Evolutionary conservation across 1,284 basidiomycete genomes (phyloP), one percentile per base, ranked within the genome.

Genomic region (Ustilago trichophora): DNA sequence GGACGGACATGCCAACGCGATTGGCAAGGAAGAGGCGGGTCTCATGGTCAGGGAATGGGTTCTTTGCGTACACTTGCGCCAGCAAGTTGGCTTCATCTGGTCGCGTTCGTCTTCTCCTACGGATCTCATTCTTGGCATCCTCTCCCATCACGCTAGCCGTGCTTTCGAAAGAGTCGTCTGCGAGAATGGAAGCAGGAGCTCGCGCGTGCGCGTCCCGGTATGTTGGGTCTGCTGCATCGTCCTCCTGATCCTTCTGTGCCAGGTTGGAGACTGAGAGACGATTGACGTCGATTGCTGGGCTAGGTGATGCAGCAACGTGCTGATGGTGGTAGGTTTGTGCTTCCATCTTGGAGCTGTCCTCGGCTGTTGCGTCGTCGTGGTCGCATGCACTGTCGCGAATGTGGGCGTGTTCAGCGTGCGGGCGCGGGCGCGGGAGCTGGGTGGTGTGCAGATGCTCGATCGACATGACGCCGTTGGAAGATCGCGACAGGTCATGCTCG

Each of bases 21-120:
- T 58, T 51, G 29, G 76, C 76, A 15, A 80, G 71, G 32, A 49
- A 54, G 38, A 72, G 66, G 22, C 77, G 76, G 24, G 69, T 76
- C 29, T 60, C 57, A 29, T 73, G 71, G 42, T 78, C 76, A 1
- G 77, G 77, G 40, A 80, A 80, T 2, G 72, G 59, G 33, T 76
- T 78, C 50, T 69, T 65, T n/a, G 55, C 44, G 37, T 77, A 80
- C 12, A 72, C 70, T 18, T 64, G 40, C 25, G 68, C 69, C n/a
- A 77, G 65, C 26, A 75, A 35, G 53, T 73, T 68, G 55, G 66
- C 75, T 33, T 77, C 75, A 35, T 73, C 70, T 16, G 75, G 75
- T 37, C 68, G 57, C 42, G 75, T 77, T 27, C 75, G 70, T 27
- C 75, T 64, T 24, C 75, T 55, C 24, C 75, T 47, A 18, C 68